Evolutionary conservation across 1,139 yeast genomes (phyloP).

Genomic region (Blastobotrys illinoisensis): DNA sequence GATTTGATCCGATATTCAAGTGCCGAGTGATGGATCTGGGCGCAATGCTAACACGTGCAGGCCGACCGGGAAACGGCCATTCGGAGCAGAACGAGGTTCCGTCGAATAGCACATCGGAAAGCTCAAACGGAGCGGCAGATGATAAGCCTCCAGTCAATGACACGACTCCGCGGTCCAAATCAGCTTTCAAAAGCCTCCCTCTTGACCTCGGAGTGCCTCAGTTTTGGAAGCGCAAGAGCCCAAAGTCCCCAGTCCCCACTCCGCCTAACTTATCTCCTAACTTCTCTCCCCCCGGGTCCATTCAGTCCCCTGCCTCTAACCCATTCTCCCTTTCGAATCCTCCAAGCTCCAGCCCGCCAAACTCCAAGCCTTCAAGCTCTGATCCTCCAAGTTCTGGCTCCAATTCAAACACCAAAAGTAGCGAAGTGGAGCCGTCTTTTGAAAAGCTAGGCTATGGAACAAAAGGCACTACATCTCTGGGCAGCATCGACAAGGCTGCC

Average conservation of each 20-base stretch:
- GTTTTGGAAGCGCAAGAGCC: neutral
- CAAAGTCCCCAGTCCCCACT: neutral
- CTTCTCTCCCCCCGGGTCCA: too few species aligned
- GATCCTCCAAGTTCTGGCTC: too few species aligned
- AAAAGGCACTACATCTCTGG: neutral
- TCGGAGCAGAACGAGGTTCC: neutral
- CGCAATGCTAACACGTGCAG: neutral
- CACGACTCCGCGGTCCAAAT: neutral
- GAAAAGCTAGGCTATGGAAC: too few species aligned
- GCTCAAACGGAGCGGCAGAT: neutral
- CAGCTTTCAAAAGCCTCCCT: neutral
- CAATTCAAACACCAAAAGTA: too few species aligned
- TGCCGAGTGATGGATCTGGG: neutral
- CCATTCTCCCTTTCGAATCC: neutral
- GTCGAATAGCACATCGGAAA: neutral
- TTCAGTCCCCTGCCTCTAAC: neutral
- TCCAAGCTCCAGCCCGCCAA: neutral
- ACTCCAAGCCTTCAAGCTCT: too few species aligned
- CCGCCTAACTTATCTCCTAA: too few species aligned
- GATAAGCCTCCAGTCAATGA: neutral
- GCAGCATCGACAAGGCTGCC: neutral
- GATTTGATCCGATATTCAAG: neutral
- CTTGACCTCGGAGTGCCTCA: neutral
- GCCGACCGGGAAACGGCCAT: neutral
- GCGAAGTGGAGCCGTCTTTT: too few species aligned